phyloP scores from a whole-genome alignment of 1,284 basidiomycete species.

The Coniophora puteana region DNA sequence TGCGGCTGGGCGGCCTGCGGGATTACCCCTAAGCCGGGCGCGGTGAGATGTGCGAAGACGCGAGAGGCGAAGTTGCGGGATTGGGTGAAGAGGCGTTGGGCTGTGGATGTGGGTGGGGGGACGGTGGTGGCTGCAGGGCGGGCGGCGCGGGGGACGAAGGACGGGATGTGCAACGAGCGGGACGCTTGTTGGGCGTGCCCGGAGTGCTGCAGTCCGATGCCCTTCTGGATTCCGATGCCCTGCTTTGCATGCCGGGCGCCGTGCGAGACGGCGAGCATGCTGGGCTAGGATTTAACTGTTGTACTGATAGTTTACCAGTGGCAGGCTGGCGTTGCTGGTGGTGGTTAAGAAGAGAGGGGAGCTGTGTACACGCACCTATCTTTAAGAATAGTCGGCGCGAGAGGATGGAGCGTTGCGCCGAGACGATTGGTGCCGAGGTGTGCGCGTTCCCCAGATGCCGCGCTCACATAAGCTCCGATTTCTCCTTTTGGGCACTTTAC shows the following conservation, averaged over 20 bases:
- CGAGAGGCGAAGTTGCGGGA: slow-evolving; percentile 51
- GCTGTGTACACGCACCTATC: too few relatives aligned
- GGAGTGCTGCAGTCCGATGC: slow-evolving; percentile 3
- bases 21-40: slow-evolving; percentile 47
- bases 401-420: too few relatives aligned
- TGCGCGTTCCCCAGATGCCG: too few relatives aligned
- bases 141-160: slow-evolving; percentile 10
- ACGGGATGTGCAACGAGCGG: slow-evolving; percentile 16
- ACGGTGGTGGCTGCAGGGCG: background rate
- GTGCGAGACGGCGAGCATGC: slow-evolving; percentile 22
- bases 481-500: too few relatives aligned
- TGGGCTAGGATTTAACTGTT: background rate
- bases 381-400: too few relatives aligned
- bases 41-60: slow-evolving; percentile 53
- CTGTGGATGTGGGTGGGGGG: slow-evolving; percentile 29
- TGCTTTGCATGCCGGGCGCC: slow-evolving; percentile 22
- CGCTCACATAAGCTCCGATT: too few relatives aligned
- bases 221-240: slow-evolving; percentile 14
- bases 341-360: too few relatives aligned
- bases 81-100: slow-evolving; percentile 47
- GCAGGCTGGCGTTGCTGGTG: too few relatives aligned
- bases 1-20: slow-evolving; percentile 30
- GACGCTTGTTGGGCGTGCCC: slow-evolving; percentile 3
- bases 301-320: too few relatives aligned
- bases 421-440: too few relatives aligned